Percentiles rank a stretch among this genome's conserved stretches.
Conservation (phyloP, 2,329 filamentous ascomycete genomes). For the Bipolaris bicolor region DNA sequence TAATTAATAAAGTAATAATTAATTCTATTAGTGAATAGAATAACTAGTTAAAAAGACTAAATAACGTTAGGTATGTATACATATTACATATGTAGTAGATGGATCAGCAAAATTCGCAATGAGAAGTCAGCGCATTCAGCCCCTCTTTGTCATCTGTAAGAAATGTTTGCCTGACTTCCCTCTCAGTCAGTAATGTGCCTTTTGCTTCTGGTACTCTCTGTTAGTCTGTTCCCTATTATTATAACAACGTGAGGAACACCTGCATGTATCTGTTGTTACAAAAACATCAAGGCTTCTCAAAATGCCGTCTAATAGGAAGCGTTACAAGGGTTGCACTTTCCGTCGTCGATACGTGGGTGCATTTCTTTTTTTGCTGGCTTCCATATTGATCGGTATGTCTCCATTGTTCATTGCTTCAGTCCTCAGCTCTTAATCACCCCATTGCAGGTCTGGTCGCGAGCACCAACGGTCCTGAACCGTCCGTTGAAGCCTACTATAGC, state of each 20-base stretch:
- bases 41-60: no score
- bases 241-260: background rate
- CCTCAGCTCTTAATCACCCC: conserved; percentile 5
- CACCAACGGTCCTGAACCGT: conserved; percentile 1
- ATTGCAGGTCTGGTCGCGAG: conserved; percentile 13
- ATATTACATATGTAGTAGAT: no score
- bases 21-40: no score
- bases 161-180: no score
- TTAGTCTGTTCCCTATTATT: no score
- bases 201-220: no score
- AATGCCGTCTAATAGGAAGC: conserved; percentile 6
- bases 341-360: conserved; percentile 7
- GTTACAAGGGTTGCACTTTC: conserved; percentile 3
- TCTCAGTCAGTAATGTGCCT: no score
- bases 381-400: conserved; percentile 7
- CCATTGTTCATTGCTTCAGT: background rate
- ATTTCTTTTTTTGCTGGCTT: conserved; percentile 9
- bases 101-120: no score
- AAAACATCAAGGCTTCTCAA: conserved; percentile 8
- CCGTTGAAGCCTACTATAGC: conserved; percentile 41
- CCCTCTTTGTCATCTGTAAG: no score
- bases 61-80: no score
- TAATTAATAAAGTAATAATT: no score
- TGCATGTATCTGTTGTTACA: conserved; percentile 5
- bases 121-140: no score